Evolutionary conservation across 108 stramenopile species (phyloP).

Genomic region (Seminavis robusta): DNA sequence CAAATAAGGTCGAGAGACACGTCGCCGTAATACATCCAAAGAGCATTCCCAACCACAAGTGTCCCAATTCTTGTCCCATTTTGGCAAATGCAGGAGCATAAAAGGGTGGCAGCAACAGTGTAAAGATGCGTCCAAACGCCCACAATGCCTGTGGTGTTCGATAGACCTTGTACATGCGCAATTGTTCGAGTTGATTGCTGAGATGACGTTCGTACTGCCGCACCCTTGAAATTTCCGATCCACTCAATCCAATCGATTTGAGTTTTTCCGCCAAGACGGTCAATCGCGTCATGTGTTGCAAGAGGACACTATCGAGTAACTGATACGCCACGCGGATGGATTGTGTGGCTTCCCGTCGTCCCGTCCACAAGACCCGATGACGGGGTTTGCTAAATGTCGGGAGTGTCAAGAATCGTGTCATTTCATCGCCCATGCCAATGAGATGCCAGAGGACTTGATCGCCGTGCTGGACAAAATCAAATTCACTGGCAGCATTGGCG

Average conservation of each 20-base stretch:
- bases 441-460: conserved; percentile 46
- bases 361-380: conserved; percentile 38
- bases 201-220: conserved; percentile 55
- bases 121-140: conserved; percentile 50
- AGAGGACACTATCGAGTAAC: conserved; percentile 10
- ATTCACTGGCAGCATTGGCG: conserved; percentile 4
- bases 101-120: conserved; percentile 47
- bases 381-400: conserved; percentile 42
- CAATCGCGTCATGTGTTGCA: conserved; percentile 28
- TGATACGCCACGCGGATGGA: conserved; percentile 39
- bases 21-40: conserved; percentile 47
- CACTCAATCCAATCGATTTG: conserved; percentile 41
- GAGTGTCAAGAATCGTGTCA: conserved; percentile 47
- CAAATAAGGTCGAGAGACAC: conserved; percentile 43
- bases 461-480: conserved; percentile 47
- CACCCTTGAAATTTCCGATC: conserved; percentile 39
- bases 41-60: conserved; percentile 32
- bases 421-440: conserved; percentile 46
- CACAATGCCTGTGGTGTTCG: conserved; percentile 60
- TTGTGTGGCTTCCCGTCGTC: conserved; percentile 34
- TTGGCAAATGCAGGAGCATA: conserved; percentile 56
- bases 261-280: conserved; percentile 31
- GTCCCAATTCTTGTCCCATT: conserved; percentile 31
- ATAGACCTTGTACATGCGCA: conserved; percentile 55
- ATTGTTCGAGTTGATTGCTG: conserved; percentile 32